Conservation (phyloP, 768 basidiomycete species). For the Lactarius trivialis region DNA sequence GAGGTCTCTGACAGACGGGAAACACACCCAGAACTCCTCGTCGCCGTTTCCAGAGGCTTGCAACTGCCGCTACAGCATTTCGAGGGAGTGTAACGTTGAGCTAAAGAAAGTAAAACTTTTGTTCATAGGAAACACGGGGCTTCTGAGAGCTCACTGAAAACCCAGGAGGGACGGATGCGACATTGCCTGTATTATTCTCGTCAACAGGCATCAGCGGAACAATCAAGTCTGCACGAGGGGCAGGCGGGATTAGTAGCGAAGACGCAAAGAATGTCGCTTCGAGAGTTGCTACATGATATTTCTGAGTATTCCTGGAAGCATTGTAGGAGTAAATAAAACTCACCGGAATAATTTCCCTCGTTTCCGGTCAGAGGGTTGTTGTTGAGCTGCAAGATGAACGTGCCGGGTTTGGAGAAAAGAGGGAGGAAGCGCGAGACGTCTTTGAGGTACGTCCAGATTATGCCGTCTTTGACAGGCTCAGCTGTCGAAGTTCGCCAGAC, state of each 20-base stretch:
- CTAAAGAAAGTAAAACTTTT: constrained; percentile 30
- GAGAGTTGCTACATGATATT: constrained; percentile 37
- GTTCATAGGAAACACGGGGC: background rate
- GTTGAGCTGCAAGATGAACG: constrained; percentile 67
- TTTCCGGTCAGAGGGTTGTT: constrained; percentile 54
- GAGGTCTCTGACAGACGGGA: background rate
- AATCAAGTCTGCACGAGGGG: constrained; percentile 35
- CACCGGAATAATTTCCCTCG: constrained; percentile 67
- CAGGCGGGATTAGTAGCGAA: constrained; percentile 48
- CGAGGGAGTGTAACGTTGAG: constrained; percentile 61
- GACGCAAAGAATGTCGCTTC: constrained; percentile 39
- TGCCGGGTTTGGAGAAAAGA: constrained; percentile 60
- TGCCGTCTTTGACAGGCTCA: constrained; percentile 62
- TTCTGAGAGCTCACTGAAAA: constrained; percentile 47
- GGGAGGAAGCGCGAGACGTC: constrained; percentile 70
- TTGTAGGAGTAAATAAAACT: constrained; percentile 14
- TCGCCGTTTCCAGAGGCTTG: constrained; percentile 59
- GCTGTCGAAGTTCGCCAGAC: constrained; percentile 81
- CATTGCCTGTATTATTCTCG: constrained; percentile 47
- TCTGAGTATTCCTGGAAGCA: background rate
- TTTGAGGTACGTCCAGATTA: constrained; percentile 73
- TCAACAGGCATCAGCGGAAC: constrained; percentile 61
- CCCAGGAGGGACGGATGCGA: constrained; percentile 65
- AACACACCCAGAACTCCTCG: constrained; percentile 73
- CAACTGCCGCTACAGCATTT: constrained; percentile 57